Conservation (phyloP, 768 basidiomycete genomes). For the Russula sp. region DNA sequence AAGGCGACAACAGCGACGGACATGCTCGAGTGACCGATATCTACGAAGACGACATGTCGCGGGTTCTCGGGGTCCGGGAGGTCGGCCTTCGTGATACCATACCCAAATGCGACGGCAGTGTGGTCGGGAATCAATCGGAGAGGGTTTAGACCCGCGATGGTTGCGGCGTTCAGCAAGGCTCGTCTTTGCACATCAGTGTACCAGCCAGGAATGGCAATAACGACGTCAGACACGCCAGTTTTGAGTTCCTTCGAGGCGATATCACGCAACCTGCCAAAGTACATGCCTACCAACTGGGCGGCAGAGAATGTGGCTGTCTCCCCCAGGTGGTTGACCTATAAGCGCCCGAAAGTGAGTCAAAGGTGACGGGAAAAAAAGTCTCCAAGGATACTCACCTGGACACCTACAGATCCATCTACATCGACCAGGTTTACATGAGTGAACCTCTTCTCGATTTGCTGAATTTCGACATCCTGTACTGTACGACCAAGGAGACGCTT, state of each 20-base stretch:
- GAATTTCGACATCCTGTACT: slow-evolving; percentile 74
- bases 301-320: slow-evolving; percentile 77
- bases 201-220: slow-evolving; percentile 96
- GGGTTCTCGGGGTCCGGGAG: slow-evolving; percentile 82
- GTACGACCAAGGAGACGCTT: slow-evolving; percentile 89
- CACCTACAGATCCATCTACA: slow-evolving; percentile 76
- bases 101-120: slow-evolving; percentile 93
- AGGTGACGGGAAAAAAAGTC: slow-evolving; percentile 19
- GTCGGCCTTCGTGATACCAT: slow-evolving; percentile 98
- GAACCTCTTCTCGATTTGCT: slow-evolving; percentile 85
- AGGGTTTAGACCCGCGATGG: slow-evolving; percentile 84
- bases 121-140: slow-evolving; percentile 97
- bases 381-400: slow-evolving; percentile 58
- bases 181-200: slow-evolving; percentile 93
- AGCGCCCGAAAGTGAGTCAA: slow-evolving; percentile 22
- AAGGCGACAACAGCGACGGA: slow-evolving; percentile 87
- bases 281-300: slow-evolving; percentile 90
- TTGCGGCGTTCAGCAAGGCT: slow-evolving; percentile 83
- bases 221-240: slow-evolving; percentile 81
- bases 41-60: slow-evolving; percentile 88
- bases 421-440: slow-evolving; percentile 86
- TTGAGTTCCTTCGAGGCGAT: slow-evolving; percentile 85
- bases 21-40: slow-evolving; percentile 91
- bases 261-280: slow-evolving; percentile 87
- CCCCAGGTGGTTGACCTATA: slow-evolving; percentile 83